These are phyloP conservation scores for Calocybe gambosa DNA, from an alignment of 1,284 basidiomycete genomes.

Conservation along the genomic window DNA sequence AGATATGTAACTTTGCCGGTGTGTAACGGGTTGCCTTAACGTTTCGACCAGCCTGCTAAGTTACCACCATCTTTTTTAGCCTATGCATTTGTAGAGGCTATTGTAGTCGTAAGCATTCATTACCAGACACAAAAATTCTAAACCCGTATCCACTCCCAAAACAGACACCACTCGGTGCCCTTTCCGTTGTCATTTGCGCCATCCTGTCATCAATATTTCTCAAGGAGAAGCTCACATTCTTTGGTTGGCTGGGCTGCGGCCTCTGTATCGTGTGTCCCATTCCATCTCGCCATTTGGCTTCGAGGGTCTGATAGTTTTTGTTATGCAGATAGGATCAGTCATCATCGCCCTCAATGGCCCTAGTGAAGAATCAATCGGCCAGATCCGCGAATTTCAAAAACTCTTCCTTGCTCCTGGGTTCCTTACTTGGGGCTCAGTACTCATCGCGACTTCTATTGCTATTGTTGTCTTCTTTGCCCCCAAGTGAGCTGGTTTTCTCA, in stretches of 20 bases:
- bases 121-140: slow-evolving; percentile 7
- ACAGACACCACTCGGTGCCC: slow-evolving; percentile 87
- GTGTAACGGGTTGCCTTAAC: slow-evolving; percentile 22
- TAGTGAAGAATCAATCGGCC: slow-evolving; percentile 70
- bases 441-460: slow-evolving; percentile 56
- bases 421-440: slow-evolving; percentile 66
- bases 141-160: slow-evolving; percentile 1
- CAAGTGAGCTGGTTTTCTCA: slow-evolving; percentile 34
- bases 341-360: slow-evolving; percentile 86
- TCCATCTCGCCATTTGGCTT: neutral
- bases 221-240: slow-evolving; percentile 87
- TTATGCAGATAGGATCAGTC: slow-evolving; percentile 70
- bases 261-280: slow-evolving; percentile 70
- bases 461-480: slow-evolving; percentile 82
- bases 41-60: slow-evolving; percentile 13
- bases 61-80: slow-evolving; percentile 40
- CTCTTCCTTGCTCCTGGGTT: slow-evolving; percentile 88
- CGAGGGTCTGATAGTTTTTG: slow-evolving; percentile 2
- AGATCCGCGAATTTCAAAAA: slow-evolving; percentile 75
- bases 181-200: slow-evolving; percentile 94
- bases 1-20: slow-evolving; percentile 82
- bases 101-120: slow-evolving; percentile 62
- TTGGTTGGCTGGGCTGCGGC: slow-evolving; percentile 90
- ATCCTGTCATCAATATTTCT: slow-evolving; percentile 91
- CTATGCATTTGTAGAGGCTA: slow-evolving; percentile 86